phyloP scores from a whole-genome alignment of 192 early-diverging fungal species.

The Phycomyces blakesleeanus region DNA sequence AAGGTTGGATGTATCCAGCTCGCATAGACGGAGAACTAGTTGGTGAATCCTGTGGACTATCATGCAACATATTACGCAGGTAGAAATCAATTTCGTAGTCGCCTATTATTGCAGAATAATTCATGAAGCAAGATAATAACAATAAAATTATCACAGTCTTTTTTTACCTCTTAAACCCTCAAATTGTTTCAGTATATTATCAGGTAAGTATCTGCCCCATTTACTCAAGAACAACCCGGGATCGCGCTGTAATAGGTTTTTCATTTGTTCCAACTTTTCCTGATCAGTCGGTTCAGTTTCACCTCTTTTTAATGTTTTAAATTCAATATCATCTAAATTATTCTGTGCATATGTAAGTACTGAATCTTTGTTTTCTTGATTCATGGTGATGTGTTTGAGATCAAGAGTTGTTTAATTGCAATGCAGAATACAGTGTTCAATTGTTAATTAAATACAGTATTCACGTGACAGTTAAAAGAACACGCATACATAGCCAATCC shows the following conservation, averaged over 20 bases:
- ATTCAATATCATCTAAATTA: constrained; percentile 30
- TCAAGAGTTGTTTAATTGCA: no score
- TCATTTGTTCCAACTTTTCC: constrained; percentile 31
- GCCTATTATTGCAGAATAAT: not conserved
- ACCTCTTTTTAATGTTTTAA: constrained; percentile 30
- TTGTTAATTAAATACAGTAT: no score
- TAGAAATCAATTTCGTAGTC: constrained; percentile 40
- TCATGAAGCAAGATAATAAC: not conserved
- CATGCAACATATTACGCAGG: constrained; percentile 19
- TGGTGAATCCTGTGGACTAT: constrained; percentile 6
- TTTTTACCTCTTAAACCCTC: constrained; percentile 23
- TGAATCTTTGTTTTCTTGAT: not conserved
- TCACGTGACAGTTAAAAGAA: no score
- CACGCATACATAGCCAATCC: no score
- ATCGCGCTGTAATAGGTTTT: constrained; percentile 21
- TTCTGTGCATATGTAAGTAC: constrained; percentile 21
- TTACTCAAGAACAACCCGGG: constrained; percentile 38
- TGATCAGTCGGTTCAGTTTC: constrained; percentile 26
- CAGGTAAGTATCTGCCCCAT: constrained; percentile 36
- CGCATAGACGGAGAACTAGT: not conserved
- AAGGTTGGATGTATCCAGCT: not conserved
- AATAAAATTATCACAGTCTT: not conserved
- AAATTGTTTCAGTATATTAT: constrained; percentile 23
- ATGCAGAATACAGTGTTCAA: no score
- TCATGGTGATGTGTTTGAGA: no score